Conservation (phyloP, 208 protist genomes). For the Leishmania amazonensis region DNA sequence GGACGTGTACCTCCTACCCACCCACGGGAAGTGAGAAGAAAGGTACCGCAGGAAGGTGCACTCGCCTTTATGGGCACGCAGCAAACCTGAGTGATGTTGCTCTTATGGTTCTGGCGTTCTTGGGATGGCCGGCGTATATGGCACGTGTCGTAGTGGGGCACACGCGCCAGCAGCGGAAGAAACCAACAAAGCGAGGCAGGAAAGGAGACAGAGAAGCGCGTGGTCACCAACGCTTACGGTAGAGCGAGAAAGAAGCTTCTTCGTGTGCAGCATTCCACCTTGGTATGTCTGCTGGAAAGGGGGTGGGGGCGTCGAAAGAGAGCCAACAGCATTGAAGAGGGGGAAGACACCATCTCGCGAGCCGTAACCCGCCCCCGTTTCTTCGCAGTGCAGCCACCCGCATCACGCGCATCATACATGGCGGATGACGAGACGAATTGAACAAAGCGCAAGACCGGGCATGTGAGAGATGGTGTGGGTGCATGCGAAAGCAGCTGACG, state of each 20-base stretch:
- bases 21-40: not conserved
- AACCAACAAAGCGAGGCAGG: not conserved
- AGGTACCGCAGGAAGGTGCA: not conserved
- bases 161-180: not conserved
- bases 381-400: not conserved
- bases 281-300: not conserved
- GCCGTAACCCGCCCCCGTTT: not conserved
- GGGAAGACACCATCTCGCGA: not conserved
- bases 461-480: not conserved
- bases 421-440: not conserved
- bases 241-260: not conserved
- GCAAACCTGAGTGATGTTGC: not conserved
- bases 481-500: not conserved
- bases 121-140: not conserved
- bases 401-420: not conserved
- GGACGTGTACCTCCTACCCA: not conserved
- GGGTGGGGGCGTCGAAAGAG: not conserved
- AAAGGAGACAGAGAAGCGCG: not conserved
- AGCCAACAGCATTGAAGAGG: conserved; percentile 5
- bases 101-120: not conserved
- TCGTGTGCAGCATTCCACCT: too few relatives aligned
- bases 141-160: not conserved
- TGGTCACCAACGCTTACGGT: not conserved
- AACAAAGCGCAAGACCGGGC: not conserved
- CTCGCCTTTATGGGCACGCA: not conserved